Evolutionary conservation across 306 rosid species (phyloP).

Genomic region (Malus sylvestris): DNA sequence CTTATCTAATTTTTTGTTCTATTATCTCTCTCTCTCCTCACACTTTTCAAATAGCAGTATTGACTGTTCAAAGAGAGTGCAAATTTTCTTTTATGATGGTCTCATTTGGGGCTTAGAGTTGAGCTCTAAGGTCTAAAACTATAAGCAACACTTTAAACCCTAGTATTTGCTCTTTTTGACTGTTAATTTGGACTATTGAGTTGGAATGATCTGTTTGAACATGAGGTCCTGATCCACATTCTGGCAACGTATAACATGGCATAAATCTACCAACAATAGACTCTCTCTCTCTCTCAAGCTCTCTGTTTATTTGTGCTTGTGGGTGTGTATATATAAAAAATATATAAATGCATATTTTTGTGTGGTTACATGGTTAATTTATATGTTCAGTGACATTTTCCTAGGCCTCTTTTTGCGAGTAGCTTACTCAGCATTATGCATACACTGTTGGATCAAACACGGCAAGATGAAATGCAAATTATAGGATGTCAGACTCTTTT

Average conservation of each 20-base stretch:
- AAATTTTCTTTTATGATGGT: not conserved
- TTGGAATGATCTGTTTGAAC: not conserved
- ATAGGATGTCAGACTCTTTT: constrained; percentile 81
- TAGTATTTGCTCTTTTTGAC: not conserved
- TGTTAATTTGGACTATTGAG: not conserved
- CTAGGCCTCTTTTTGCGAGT: constrained; percentile 84
- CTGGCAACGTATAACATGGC: not conserved
- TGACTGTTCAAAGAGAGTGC: too few relatives aligned
- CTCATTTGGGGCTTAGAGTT: not conserved
- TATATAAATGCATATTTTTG: not conserved
- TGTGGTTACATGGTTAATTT: not conserved
- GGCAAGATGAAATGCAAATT: constrained; percentile 79
- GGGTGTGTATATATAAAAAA: not conserved
- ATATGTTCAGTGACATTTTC: constrained; percentile 13
- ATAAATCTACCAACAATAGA: not conserved
- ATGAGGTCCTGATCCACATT: not conserved
- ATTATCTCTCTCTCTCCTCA: not conserved
- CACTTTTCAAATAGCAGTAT: not conserved
- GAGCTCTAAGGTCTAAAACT: not conserved
- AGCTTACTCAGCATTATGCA: constrained; percentile 84
- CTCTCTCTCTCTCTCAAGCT: not conserved
- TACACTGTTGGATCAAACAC: constrained; percentile 79
- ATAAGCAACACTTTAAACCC: not conserved
- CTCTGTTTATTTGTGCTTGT: not conserved
- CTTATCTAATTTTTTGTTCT: constrained; percentile 6